A percentile compares a stretch with the other conserved stretches of the same genome.
These are phyloP conservation scores for Clathrospora elynae DNA, from an alignment of 2,329 filamentous ascomycete genomes.

Conservation along the genomic window DNA sequence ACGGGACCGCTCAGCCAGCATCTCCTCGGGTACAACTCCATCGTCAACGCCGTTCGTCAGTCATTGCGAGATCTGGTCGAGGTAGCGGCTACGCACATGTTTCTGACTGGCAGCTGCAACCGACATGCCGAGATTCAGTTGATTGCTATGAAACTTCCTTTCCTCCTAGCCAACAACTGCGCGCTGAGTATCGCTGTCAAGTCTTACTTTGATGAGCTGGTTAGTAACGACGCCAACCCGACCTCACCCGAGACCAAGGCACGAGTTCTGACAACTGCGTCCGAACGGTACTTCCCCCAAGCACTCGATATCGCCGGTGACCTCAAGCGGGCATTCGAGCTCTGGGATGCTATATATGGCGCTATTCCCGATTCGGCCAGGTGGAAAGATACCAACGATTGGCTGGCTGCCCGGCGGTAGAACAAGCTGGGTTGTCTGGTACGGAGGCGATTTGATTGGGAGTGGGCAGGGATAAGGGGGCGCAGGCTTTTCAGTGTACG, in stretches of 20 bases:
- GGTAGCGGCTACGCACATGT: slow-evolving; percentile 77
- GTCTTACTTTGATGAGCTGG: slow-evolving; percentile 76
- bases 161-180: slow-evolving; percentile 72
- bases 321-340: slow-evolving; percentile 63
- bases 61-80: slow-evolving; percentile 83
- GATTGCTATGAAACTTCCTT: slow-evolving; percentile 73
- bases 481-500: too few species aligned
- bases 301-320: slow-evolving; percentile 63
- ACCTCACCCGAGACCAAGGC: slow-evolving; percentile 56
- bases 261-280: slow-evolving; percentile 58
- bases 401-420: slow-evolving; percentile 53
- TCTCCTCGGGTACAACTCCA: slow-evolving; percentile 81
- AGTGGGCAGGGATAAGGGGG: too few species aligned
- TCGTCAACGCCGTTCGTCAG: slow-evolving; percentile 78
- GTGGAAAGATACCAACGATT: slow-evolving; percentile 65
- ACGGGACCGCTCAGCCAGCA: slow-evolving; percentile 93
- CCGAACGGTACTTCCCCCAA: slow-evolving; percentile 65
- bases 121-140: slow-evolving; percentile 65
- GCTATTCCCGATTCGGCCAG: slow-evolving; percentile 52
- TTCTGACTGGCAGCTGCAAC: slow-evolving; percentile 78
- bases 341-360: slow-evolving; percentile 69
- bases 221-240: slow-evolving; percentile 60
- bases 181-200: slow-evolving; percentile 79
- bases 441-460: too few species aligned
- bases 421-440: neutral